Evolutionary conservation across 1,139 yeast genomes (phyloP), one percentile per base, ranked within the genome.

Genomic region (Kurtzmaniella natalensis): DNA sequence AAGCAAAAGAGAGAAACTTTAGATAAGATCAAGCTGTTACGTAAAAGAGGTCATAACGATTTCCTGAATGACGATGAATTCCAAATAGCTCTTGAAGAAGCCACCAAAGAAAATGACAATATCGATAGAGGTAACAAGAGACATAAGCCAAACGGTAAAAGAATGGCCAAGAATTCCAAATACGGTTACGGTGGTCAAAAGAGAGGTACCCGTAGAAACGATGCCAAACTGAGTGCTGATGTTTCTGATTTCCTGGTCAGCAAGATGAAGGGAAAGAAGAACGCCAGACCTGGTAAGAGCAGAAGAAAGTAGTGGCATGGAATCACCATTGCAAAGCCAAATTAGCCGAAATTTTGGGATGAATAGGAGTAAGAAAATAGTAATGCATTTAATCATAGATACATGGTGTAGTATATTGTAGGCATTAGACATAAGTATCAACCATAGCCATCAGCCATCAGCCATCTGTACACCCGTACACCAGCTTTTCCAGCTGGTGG

Each of bases 1-100:
- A 83, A 86, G 70, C 94, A 88, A 52, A 92, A 89, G 82, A 79
- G 78, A 55, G 96, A 87, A 30, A 81, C 96, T 15, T 67, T 92
- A 48, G 96, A 89, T 21, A 85, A 84, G 68, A 87, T 92, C 59
- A 88, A 88, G 61, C 74, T 85, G 19, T 74, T 92, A 53, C 88
- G 86, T 73, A 81, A 84, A 57, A 80, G 95, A 64, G 80, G 82
- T 47, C 76, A 78, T 40, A 78, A 80, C 18, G 95, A 83, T 47
- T 73, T 86, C 42, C 66, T 67, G 37, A 73, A 71, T 44, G 78
- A 74, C 45, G 79, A 77, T 47, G 81, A 69, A 37, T 71, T 76
- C 53, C 71, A 74, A 44, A 71, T 92, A 50, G 96, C 95, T 27
- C 75, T 92, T 44, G 97, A 89, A 61, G 97, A 89, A 59, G 89